Conservation (phyloP, 2,329 filamentous ascomycete species). For the Alternaria hordeiaustralica region DNA sequence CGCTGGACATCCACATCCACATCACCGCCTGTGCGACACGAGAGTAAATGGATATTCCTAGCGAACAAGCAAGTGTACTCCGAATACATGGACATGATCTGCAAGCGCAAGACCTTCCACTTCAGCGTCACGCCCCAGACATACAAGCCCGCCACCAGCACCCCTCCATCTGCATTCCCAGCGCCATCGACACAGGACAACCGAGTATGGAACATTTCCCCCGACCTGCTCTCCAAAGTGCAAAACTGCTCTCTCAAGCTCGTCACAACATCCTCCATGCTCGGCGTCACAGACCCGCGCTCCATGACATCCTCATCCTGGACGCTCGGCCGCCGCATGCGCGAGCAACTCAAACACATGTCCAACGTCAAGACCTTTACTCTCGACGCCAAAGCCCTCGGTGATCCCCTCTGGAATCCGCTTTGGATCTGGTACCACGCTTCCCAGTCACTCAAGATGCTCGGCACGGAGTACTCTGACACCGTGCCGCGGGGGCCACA, state of each 20-base stretch:
- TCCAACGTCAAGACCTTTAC: conserved; percentile 27
- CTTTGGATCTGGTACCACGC: conserved; percentile 50
- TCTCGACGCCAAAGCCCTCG: conserved; percentile 44
- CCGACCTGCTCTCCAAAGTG: conserved; percentile 26
- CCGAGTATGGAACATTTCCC: conserved; percentile 39
- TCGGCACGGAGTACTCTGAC: conserved; percentile 26
- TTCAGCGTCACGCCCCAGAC: conserved; percentile 43
- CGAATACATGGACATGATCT: conserved; percentile 45
- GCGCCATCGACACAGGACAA: conserved; percentile 1
- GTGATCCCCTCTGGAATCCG: conserved; percentile 50
- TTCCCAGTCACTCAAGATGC: conserved; percentile 40
- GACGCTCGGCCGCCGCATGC: conserved; percentile 37
- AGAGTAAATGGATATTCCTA: conserved; percentile 37
- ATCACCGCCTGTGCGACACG: neutral
- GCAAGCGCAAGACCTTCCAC: conserved; percentile 39
- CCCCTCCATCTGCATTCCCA: neutral
- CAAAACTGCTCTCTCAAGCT: conserved; percentile 40
- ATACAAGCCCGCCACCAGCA: conserved; percentile 17
- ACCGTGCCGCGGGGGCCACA: conserved; percentile 18
- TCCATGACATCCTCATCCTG: conserved; percentile 41
- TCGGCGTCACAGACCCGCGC: conserved; percentile 45
- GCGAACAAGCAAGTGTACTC: conserved; percentile 42
- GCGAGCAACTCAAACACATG: conserved; percentile 31
- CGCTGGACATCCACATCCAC: conserved; percentile 7
- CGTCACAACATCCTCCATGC: conserved; percentile 43